Base-by-base conservation (phyloP, 805 yeast species). In the Yarrowia sp. region DNA sequence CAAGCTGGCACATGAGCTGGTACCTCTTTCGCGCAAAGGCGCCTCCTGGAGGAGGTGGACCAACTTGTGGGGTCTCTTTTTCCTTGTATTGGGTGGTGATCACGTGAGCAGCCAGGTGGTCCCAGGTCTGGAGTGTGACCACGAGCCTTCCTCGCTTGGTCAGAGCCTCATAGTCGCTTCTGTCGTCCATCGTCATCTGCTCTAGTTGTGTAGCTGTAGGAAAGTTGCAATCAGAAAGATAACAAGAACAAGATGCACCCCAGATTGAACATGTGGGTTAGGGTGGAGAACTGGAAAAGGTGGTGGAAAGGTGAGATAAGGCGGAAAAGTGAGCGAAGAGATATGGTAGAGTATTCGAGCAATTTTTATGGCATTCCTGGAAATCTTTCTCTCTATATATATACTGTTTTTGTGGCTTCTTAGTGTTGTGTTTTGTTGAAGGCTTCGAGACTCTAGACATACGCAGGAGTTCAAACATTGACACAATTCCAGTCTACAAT, bases 41-140 rank as follows among this genome's bases (percentile, higher is more conserved):
- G 12, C 64, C 63, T 24, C 63, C 63, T 10, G 63, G 46, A 20
- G 61, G 46, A 24, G 14, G 5, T 8, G 43, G 58, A 6, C 49
- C 49, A 6, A 44, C 33, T 17, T 36, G 43, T 34, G 38, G 60
- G 3, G 33, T 9, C n/a, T 39, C 61, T 6, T 15, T 55, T 8
- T 58, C 50, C 40, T 43, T 58, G 46, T 61, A 61, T 14, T 47
- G 55, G 5, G 55, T 7, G 2, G 66, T 47, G 43, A 61, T 61
- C 33, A 61, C 66, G 55, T 61, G 66, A 34, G 66, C 66, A 15
- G 66, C 66, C 9, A 46, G 55, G 12, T 61, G 46, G 55, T 61
- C 66, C 66, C 66, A 61, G 7, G 55, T 47, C 24, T 46, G 42
- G 2, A 61, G 9, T 20, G 66, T 61, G 17, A 34, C 38, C n/a